Evolutionary conservation across 2,329 filamentous ascomycete genomes (phyloP).

Genomic region (Lasiodiplodia citricola): DNA sequence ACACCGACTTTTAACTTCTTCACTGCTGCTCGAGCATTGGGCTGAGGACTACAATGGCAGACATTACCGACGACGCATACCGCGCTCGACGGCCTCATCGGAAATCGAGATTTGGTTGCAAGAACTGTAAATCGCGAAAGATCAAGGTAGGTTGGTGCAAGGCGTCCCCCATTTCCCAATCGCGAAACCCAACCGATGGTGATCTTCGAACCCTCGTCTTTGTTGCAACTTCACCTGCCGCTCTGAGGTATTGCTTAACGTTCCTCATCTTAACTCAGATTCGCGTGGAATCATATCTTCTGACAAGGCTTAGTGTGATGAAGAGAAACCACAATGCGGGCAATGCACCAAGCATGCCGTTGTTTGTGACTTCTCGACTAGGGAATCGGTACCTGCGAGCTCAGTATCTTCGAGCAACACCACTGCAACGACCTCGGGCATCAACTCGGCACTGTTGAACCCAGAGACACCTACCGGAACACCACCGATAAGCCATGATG

Average conservation of each 20-base stretch:
- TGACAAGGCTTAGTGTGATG: conserved; percentile 35
- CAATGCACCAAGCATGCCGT: conserved; percentile 39
- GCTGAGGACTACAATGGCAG: not conserved
- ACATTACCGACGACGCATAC: not conserved
- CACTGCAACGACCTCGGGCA: not conserved
- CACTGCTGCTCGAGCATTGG: too few species aligned
- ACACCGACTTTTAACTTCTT: not conserved
- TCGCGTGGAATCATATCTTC: not conserved
- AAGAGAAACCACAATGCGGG: conserved; percentile 37
- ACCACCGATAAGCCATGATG: not conserved
- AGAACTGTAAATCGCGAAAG: conserved; percentile 10
- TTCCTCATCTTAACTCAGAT: too few species aligned
- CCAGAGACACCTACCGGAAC: not conserved
- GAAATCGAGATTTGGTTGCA: conserved; percentile 17
- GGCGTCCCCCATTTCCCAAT: not conserved
- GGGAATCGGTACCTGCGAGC: not conserved
- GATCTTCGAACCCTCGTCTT: not conserved
- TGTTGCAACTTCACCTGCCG: not conserved
- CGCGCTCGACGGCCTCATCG: not conserved
- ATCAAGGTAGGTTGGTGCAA: conserved; percentile 5
- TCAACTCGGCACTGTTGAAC: conserved; percentile 3
- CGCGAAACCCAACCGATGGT: not conserved
- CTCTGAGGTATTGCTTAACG: too few species aligned
- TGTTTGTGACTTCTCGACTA: conserved; percentile 33
- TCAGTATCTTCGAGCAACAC: conserved; percentile 10